phyloP scores from a whole-genome alignment of 2,329 filamentous ascomycete genomes.

The Dactylellina drechsleri region DNA sequence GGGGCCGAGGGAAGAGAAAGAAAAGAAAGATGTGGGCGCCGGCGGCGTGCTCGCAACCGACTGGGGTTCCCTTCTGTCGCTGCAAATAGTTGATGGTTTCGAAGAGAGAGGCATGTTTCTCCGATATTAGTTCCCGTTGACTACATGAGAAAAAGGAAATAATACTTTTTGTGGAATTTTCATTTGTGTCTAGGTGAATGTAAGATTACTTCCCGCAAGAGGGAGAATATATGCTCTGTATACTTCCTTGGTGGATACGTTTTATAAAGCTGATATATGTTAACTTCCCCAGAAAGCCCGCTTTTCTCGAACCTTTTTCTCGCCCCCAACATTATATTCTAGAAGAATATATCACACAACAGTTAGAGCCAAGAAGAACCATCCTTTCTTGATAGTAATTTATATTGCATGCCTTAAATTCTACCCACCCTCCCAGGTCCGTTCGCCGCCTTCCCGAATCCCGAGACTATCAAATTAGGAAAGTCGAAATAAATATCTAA shows the following conservation, averaged over 20 bases:
- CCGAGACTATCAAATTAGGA: conserved; percentile 50
- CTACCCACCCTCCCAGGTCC: conserved; percentile 26
- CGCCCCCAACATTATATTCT: conserved; percentile 33
- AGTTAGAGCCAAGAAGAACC: conserved; percentile 9
- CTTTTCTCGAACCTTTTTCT: conserved; percentile 16
- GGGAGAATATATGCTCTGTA: conserved; percentile 14
- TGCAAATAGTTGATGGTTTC: conserved; percentile 33
- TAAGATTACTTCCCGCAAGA: no score
- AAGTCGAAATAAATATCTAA: conserved; percentile 33
- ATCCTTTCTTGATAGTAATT: conserved; percentile 7
- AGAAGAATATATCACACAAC: not conserved
- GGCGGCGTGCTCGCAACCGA: conserved; percentile 27
- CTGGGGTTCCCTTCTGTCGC: conserved; percentile 15
- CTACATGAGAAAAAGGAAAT: conserved; percentile 49
- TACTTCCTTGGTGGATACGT: conserved; percentile 10
- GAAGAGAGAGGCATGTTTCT: conserved; percentile 24
- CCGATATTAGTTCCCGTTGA: conserved; percentile 49
- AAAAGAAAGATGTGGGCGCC: not conserved
- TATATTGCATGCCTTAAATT: not conserved
- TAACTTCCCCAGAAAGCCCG: conserved; percentile 9
- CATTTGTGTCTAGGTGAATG: no score
- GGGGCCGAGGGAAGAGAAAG: conserved; percentile 25
- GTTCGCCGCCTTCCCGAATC: conserved; percentile 51
- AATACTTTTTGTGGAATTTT: conserved; percentile 28
- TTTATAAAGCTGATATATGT: conserved; percentile 38